phyloP scores from a whole-genome alignment of 768 basidiomycete species.

The Tulasnella sp. region DNA sequence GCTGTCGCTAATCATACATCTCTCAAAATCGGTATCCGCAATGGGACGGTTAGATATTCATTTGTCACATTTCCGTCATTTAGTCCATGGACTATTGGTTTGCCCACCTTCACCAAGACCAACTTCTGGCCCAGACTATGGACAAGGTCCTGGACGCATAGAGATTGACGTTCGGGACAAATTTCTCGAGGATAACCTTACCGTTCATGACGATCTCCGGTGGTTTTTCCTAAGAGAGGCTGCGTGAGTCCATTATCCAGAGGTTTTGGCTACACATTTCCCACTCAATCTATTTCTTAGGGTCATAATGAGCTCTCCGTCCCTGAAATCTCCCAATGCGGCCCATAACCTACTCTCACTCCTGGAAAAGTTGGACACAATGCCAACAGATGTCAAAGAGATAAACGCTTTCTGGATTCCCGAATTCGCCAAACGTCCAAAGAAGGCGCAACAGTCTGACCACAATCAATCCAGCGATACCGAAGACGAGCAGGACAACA shows the following conservation, averaged over 20 bases:
- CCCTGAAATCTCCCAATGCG: constrained; percentile 28
- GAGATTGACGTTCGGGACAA: constrained; percentile 50
- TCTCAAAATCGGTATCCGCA: constrained; percentile 40
- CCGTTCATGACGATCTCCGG: constrained; percentile 69
- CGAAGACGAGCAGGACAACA: constrained; percentile 26
- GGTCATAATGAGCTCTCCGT: constrained; percentile 28
- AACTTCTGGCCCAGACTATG: constrained; percentile 1
- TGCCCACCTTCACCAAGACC: constrained; percentile 43
- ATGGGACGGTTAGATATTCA: constrained; percentile 54
- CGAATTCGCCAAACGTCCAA: constrained; percentile 31
- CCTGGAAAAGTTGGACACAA: constrained; percentile 56
- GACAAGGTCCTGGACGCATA: constrained; percentile 31
- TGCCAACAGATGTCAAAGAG: constrained; percentile 60
- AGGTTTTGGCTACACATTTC: neutral
- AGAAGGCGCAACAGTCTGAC: neutral
- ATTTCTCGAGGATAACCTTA: constrained; percentile 65
- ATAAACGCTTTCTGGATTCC: constrained; percentile 70
- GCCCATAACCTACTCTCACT: constrained; percentile 49
- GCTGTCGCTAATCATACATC: constrained; percentile 64
- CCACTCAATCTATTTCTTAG: constrained; percentile 11
- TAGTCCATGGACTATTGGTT: constrained; percentile 46
- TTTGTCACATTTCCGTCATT: constrained; percentile 53
- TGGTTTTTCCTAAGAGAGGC: constrained; percentile 79
- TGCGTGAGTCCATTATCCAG: constrained; percentile 34
- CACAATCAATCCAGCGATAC: constrained; percentile 26